Base-by-base conservation (phyloP, 495 filamentous ascomycete species). In the Aspergillus diversus region DNA sequence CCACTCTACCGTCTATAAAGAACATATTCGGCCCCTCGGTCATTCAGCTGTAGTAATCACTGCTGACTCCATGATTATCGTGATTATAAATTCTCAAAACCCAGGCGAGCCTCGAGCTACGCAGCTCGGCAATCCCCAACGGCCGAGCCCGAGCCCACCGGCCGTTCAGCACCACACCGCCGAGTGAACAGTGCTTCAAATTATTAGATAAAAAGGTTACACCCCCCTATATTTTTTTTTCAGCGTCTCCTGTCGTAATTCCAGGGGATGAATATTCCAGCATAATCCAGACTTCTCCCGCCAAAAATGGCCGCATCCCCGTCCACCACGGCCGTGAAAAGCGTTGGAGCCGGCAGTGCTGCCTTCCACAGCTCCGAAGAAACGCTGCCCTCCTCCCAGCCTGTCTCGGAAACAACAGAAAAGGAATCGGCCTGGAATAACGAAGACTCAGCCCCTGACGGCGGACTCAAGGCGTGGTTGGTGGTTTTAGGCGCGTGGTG, bases 401-500 rank as follows among this genome's bases (percentile, higher is more conserved):
- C 17, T 7, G 5, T 31, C 1, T 27, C 21, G 21, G 16, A 50
- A 17, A 50, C 17, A 50, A 11, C 47, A 9, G 39, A 43, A 43
- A 15, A 43, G 39, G 11, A 6, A 12, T 11, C 47, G 1, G 6
- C n/a, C 7, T 27, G 47, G 47, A 50, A 50, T 11, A 16, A 5
- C 8, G 43, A 50, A 0, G 42, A 49, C 11, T 8, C 17, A 1
- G 54, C 68, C 32, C 77, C 75, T 7, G 74, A 79, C 61, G 78
- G 79, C 31, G 79, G 79, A 8, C 31, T 74, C 16, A 43, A 55
- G 2, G 80, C 80, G 4, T 82, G 80, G 81, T 58, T 76, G 6
- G 73, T 74, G 27, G 73, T 80, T 11, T 57, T 74, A 0, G 81
- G 79, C 17, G 73, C 71, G 1, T 80, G 71, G 67, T 79, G 72